Percentiles rank a stretch among this genome's conserved stretches.
Conservation (phyloP, 2,329 filamentous ascomycete genomes). For the Colletotrichum sp. region DNA sequence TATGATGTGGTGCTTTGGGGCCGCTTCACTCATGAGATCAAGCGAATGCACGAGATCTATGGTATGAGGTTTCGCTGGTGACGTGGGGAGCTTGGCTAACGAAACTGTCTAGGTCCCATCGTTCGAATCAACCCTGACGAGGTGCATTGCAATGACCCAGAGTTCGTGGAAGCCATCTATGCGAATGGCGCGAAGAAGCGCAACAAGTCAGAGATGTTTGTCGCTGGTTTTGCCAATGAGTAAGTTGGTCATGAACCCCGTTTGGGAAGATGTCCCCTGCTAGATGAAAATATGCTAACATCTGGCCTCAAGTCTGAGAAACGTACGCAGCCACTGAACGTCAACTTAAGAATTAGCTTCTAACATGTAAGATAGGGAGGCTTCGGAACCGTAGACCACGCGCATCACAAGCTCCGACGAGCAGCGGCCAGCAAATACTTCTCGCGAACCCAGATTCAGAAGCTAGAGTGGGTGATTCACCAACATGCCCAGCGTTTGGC, state of each 20-base stretch:
- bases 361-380: neutral
- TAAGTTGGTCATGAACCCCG: neutral
- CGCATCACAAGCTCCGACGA: slow-evolving; percentile 35
- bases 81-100: neutral
- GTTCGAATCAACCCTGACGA: slow-evolving; percentile 43
- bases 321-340: neutral
- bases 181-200: slow-evolving; percentile 21
- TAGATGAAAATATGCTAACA: neutral
- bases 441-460: slow-evolving; percentile 25
- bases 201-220: neutral
- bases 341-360: neutral
- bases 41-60: slow-evolving; percentile 31
- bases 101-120: slow-evolving; percentile 32
- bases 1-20: slow-evolving; percentile 24
- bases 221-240: neutral
- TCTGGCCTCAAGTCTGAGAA: neutral
- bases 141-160: slow-evolving; percentile 38
- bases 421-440: slow-evolving; percentile 36
- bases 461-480: neutral
- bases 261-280: neutral
- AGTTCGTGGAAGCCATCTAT: slow-evolving; percentile 42
- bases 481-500: neutral
- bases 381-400: slow-evolving; percentile 35
- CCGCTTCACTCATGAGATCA: slow-evolving; percentile 20
- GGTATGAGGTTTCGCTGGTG: slow-evolving; percentile 22